Evolutionary conservation across 2,329 filamentous ascomycete genomes (phyloP), one percentile per base, ranked within the genome.

Genomic region (Penicillium rolfsii): DNA sequence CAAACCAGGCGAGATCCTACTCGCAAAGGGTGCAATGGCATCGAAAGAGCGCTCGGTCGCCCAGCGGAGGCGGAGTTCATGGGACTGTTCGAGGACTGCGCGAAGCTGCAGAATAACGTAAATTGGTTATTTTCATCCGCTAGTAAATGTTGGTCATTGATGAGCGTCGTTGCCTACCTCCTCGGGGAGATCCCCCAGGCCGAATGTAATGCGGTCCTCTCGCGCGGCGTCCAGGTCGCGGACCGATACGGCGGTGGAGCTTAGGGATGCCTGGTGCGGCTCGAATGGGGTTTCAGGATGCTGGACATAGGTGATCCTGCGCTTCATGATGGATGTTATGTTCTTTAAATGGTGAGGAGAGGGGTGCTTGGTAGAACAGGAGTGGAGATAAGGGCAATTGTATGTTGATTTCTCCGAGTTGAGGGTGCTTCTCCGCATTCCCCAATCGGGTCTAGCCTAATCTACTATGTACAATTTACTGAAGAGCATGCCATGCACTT

Each of bases 21-120:
- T 92, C 46, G 85, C 81, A 70, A 95, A 89, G 1, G 93, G 93
- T 41, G 88, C 83, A 48, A 89, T 79, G 1, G 84, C 80, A 41
- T 84, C 79, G 73, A 88, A 89, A 1, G 82, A 70, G 6, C 72
- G 69, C 2, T 86, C 79, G 14, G 87, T 85, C n/a, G 85, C 83
- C 91, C 93, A 97, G 73, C 90, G 86, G 60, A 97, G 80, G 75
- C 94, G 90, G 45, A 97, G 79, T 74, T 92, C 88, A 69, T 89
- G 85, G 64, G 85, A 86, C 69, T 85, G 81, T 57, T 83, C 81
- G 28, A 97, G 80, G 14, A 89, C 77, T 28, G 82, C 76, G 61
- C 82, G 83, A 16, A 95, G 75, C 85, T 87, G 69, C n/a, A 50
- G 6, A 52, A 40, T 16, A 46, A 36, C 9, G 9, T 4, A 11